phyloP scores from a whole-genome alignment of 495 filamentous ascomycete species.

The Penicillium coprophilum region DNA sequence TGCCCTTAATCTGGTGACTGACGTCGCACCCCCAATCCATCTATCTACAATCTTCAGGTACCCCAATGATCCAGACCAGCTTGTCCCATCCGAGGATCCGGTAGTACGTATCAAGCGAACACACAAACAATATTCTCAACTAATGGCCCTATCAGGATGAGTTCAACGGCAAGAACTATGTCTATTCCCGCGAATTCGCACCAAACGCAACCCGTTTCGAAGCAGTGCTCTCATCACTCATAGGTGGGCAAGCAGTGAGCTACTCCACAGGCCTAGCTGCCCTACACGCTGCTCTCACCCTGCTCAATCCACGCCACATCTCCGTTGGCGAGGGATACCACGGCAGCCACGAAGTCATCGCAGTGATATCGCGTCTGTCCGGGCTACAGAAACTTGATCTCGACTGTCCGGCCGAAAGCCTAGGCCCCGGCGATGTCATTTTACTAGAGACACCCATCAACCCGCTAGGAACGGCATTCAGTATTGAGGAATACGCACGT shows the following conservation, averaged over 20 bases:
- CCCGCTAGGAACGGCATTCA: conserved; percentile 71
- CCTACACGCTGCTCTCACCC: conserved; percentile 74
- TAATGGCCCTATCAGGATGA: conserved; percentile 20
- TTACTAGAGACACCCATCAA: conserved; percentile 88
- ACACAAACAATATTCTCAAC: background rate
- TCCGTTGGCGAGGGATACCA: conserved; percentile 81
- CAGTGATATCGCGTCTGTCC: conserved; percentile 63
- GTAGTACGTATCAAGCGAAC: conserved; percentile 16
- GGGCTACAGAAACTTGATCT: conserved; percentile 62
- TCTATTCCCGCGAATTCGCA: conserved; percentile 74
- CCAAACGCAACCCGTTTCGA: conserved; percentile 81
- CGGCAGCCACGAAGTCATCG: conserved; percentile 78
- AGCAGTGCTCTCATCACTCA: conserved; percentile 63
- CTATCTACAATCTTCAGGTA: conserved; percentile 84
- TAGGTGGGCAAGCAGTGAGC: conserved; percentile 63
- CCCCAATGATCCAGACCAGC: conserved; percentile 57
- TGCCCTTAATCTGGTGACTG: conserved; percentile 60
- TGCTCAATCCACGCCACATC: conserved; percentile 69
- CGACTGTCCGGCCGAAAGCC: conserved; percentile 50
- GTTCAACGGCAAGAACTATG: conserved; percentile 32
- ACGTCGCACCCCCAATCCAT: conserved; percentile 80
- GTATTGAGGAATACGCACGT: conserved; percentile 61
- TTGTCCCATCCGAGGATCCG: conserved; percentile 43
- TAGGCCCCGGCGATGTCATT: conserved; percentile 71
- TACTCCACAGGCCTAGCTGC: conserved; percentile 80